Evolutionary conservation across 2,329 filamentous ascomycete genomes (phyloP), one percentile per base, ranked within the genome.

Genomic region (Xylariaceae sp.): DNA sequence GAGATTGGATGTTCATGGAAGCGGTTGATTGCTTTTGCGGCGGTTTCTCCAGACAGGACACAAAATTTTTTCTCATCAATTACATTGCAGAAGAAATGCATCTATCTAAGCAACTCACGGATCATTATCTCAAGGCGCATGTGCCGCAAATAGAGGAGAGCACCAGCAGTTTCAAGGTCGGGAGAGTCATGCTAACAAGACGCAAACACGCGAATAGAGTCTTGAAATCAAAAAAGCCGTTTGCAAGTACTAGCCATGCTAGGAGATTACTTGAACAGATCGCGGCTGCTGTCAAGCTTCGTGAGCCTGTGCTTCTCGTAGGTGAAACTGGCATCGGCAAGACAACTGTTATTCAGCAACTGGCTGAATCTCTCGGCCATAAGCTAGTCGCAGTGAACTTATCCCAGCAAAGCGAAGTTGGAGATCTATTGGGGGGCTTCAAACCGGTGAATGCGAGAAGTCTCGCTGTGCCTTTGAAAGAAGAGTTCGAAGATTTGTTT

Each of bases 271-370:
- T 99, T 48, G 96, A 99, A 71, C 91, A 96, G 70, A 89, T 98
- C 52, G 87, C 90, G 1, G 87, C 91, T 40, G 89, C 92, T 1
- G 85, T 97, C 5, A 87, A 89, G 59, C 84, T 92, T 66, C 84
- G 85, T n/a, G 95, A 99, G 68, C 92, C 96, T 3, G 84, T 96
- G 1, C 77, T 99, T 18, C 84, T 99, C 23, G 95, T 99, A n/a
- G 95, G 95, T 70, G 95, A 99, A 77, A 99, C 95, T 7, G 95
- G 95, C 78, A 97, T 96, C 48, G 95, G 95, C 67, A 99, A 99
- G 75, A 99, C 95, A 0, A 96, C 95, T 0, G 90, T 95, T 21
- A 88, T 99, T 14, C 95, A 99, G 72, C 92, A 97, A 70, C 79
- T 99, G 53, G 92, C 95, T 0, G 87, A 89, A 55, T 83, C 89